A percentile compares a stretch with the other conserved stretches of the same genome.
phyloP scores from a whole-genome alignment of 164 flowering plant genomes.

The Stephania yunnanensis region DNA sequence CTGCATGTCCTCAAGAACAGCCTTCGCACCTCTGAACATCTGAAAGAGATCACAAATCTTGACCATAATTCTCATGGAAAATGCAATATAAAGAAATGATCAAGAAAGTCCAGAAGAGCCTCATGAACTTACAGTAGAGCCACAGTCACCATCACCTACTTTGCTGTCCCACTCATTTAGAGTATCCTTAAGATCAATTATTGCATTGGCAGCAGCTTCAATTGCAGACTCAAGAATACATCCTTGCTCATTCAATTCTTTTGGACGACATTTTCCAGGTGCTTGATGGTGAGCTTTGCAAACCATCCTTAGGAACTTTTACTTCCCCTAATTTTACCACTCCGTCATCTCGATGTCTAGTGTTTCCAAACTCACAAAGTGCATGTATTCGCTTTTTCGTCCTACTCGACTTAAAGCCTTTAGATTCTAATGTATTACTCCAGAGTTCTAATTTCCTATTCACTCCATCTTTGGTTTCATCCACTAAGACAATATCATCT shows the following conservation, averaged over 20 bases:
- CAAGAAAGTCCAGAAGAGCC: not conserved
- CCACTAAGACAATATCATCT: no score
- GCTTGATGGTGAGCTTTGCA: no score
- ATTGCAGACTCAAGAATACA: slow-evolving; percentile 71
- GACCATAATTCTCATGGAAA: slow-evolving; percentile 2
- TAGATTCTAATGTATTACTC: no score
- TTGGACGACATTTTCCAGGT: no score
- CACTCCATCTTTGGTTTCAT: no score
- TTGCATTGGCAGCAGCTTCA: slow-evolving; percentile 72
- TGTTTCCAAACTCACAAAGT: no score
- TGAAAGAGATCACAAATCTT: slow-evolving; percentile 27
- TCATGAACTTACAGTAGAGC: slow-evolving; percentile 71
- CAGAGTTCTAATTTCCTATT: no score
- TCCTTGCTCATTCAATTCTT: slow-evolving; percentile 51
- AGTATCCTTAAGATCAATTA: slow-evolving; percentile 54
- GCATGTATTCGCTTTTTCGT: no score
- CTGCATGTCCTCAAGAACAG: slow-evolving; percentile 75
- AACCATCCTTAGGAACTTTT: no score
- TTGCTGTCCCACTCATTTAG: slow-evolving; percentile 87
- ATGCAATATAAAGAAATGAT: not conserved
- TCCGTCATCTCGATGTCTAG: no score
- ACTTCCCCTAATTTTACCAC: no score
- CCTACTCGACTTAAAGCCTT: no score
- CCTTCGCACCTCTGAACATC: slow-evolving; percentile 84
- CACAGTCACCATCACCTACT: slow-evolving; percentile 99